phyloP scores from a whole-genome alignment of 2,329 filamentous ascomycete genomes.

The Penicillium decumbens region DNA sequence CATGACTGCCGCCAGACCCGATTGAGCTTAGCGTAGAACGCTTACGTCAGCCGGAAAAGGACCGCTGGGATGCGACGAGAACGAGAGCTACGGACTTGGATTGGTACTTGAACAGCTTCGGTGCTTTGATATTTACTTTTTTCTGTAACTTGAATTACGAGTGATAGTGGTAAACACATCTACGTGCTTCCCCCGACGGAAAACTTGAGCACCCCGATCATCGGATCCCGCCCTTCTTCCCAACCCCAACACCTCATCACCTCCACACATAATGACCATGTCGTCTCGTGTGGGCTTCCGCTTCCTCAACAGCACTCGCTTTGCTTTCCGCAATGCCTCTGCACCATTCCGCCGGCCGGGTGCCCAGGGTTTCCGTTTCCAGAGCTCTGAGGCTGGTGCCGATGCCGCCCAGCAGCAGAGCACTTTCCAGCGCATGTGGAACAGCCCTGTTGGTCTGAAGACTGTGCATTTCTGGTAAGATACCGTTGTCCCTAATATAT shows the following conservation, averaged over 20 bases:
- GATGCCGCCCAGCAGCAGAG: conserved; percentile 44
- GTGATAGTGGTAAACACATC: conserved; percentile 10
- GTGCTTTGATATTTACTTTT: neutral
- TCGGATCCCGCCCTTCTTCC: conserved; percentile 21
- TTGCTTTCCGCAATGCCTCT: conserved; percentile 52
- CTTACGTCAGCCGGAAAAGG: conserved; percentile 27
- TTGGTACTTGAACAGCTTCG: neutral
- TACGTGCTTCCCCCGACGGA: conserved; percentile 9
- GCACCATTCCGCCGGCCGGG: conserved; percentile 51
- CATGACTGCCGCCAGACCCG: conserved; percentile 13
- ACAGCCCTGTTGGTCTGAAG: conserved; percentile 75
- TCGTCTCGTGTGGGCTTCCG: conserved; percentile 58
- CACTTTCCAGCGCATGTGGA: conserved; percentile 72
- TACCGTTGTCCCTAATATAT: neutral
- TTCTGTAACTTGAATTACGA: neutral
- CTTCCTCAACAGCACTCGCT: conserved; percentile 49
- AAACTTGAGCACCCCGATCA: conserved; percentile 21
- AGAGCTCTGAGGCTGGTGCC: conserved; percentile 59
- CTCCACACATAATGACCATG: conserved; percentile 25
- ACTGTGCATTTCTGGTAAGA: conserved; percentile 95
- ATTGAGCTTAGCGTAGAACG: conserved; percentile 14
- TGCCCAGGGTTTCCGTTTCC: conserved; percentile 59
- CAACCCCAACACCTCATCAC: conserved; percentile 13
- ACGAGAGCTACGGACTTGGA: neutral
- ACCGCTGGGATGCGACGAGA: conserved; percentile 3